Base-by-base conservation (phyloP, 1,284 basidiomycete genomes). In the Hemileia vastatrix region DNA sequence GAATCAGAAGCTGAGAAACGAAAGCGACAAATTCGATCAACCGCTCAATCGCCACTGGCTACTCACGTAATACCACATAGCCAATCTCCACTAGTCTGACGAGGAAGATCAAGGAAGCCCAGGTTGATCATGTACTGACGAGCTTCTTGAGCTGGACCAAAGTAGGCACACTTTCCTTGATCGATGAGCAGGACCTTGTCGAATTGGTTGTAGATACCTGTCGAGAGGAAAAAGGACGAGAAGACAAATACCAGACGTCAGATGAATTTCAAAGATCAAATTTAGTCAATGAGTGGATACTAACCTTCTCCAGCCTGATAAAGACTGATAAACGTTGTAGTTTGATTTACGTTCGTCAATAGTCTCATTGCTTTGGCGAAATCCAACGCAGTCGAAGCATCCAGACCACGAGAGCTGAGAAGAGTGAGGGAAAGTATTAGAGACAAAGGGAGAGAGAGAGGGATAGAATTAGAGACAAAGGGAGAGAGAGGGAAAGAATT, bases 11-110 rank as follows among this genome's bases (percentile, higher is more conserved):
- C 3, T 6, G 27, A 27, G 27, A 6, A 3, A 6, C 27, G 27
- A 27, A 27, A 27, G 27, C 27, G 27, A 27, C 67, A 60, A 21
- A 19, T 55, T 86, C 74, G 84, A 27, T 2, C n/a, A n/a, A n/a
- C n/a, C n/a, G n/a, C n/a, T n/a, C n/a, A n/a, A n/a, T n/a, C n/a
- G n/a, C n/a, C n/a, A n/a, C n/a, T n/a, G n/a, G n/a, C n/a, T n/a
- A n/a, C n/a, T n/a, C 27, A 3, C 36, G 36, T 40, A 40, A 40
- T 15, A 11, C 36, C 36, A 6, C 36, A 40, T 11, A 40, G 6
- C 36, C 36, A 70, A 44, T 70, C 69, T 57, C 67, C 68, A 21
- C 66, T 66, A 19, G 69, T 70, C 54, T 69, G 68, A 27, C 69
- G 69, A 43, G 67, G 61, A 5, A 64, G 63, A 40, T 67, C 64